Conservation (phyloP, 257 asterid genomes). For the Gardenia jasminoides region DNA sequence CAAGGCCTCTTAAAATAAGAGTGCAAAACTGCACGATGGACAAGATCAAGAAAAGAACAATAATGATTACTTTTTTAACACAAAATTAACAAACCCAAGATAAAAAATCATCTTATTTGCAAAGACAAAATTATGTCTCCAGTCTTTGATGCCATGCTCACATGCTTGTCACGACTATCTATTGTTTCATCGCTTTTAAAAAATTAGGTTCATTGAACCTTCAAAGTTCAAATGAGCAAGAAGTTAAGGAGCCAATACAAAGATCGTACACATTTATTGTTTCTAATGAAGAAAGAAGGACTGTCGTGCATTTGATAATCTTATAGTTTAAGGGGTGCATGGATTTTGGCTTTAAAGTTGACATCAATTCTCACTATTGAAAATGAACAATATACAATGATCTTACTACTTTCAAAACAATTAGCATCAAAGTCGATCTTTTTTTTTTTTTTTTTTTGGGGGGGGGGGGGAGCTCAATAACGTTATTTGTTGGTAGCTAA, state of each 20-base stretch:
- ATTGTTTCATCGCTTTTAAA: background rate
- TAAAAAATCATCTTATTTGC: background rate
- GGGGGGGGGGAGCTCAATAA: background rate
- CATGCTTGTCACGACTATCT: slow-evolving; percentile 1
- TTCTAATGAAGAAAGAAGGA: background rate
- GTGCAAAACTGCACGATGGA: slow-evolving; percentile 1
- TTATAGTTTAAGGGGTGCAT: background rate
- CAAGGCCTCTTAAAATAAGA: background rate
- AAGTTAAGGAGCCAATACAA: background rate
- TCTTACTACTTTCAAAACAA: background rate
- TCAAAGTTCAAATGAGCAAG: background rate
- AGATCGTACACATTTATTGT: slow-evolving; percentile 9
- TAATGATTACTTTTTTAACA: background rate
- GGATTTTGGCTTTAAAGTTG: background rate
- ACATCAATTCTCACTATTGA: background rate
- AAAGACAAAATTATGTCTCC: background rate
- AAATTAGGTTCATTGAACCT: slow-evolving; percentile 10
- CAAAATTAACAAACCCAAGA: background rate
- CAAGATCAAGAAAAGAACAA: background rate
- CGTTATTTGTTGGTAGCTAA: background rate
- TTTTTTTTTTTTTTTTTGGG: no score
- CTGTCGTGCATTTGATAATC: background rate
- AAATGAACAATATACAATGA: no score
- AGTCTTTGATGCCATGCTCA: slow-evolving; percentile 5
- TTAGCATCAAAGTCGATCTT: no score